Evolutionary conservation across 176 grass and related monocot genomes (phyloP).

Genomic region (Oryza meridionalis): DNA sequence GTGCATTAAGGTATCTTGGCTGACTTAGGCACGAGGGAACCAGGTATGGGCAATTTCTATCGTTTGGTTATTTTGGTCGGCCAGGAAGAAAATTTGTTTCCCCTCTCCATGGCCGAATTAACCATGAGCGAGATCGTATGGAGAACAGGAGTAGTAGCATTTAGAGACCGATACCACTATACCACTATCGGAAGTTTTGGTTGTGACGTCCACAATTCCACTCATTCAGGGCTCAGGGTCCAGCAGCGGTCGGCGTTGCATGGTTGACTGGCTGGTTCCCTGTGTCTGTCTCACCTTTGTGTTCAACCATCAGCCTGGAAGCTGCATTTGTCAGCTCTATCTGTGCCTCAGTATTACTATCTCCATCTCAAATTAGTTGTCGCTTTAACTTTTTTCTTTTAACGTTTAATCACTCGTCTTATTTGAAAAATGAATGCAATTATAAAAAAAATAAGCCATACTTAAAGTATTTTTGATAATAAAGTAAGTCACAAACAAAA

Average conservation of each 20-base stretch:
- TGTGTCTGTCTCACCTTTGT: neutral
- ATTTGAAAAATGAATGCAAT: no score
- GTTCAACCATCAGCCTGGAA: neutral
- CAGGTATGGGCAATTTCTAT: neutral
- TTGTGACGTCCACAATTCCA: neutral
- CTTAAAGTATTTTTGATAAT: no score
- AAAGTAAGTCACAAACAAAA: no score
- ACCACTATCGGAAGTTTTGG: neutral
- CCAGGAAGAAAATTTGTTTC: neutral
- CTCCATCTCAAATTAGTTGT: no score
- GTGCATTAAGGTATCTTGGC: neutral
- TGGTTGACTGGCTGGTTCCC: neutral
- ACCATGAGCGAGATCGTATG: neutral
- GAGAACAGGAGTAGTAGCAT: neutral
- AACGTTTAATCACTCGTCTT: no score
- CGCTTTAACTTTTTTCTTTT: no score
- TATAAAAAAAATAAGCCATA: no score
- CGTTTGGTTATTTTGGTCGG: conserved; percentile 14
- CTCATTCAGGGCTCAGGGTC: no score
- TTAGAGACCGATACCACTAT: neutral
- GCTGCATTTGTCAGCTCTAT: neutral
- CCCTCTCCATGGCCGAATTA: neutral
- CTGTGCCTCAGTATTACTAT: no score
- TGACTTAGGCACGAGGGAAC: neutral
- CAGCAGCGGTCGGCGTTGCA: neutral